These are phyloP conservation scores for Opeltia flavorubescens DNA, from an alignment of 495 filamentous ascomycete genomes.

Conservation along the genomic window DNA sequence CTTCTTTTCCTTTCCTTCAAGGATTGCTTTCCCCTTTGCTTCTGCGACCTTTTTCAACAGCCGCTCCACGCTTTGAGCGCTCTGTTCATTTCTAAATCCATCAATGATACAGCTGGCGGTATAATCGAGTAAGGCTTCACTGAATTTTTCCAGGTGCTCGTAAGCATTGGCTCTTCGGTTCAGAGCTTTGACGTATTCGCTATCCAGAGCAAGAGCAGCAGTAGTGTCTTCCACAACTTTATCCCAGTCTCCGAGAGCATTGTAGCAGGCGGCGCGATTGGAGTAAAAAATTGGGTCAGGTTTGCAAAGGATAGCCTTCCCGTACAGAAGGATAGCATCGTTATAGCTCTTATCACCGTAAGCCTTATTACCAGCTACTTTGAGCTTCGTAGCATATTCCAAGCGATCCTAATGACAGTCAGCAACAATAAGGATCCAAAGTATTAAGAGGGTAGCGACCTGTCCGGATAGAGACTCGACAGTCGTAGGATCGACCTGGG, in stretches of 20 bases:
- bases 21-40: conserved; percentile 73
- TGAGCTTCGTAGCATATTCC: conserved; percentile 76
- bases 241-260: conserved; percentile 79
- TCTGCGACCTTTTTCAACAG: conserved; percentile 96
- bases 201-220: conserved; percentile 80
- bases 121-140: conserved; percentile 90
- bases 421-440: conserved; percentile 7
- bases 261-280: conserved; percentile 95
- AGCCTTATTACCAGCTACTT: conserved; percentile 90
- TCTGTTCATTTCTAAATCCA: conserved; percentile 77
- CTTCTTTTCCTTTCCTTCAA: conserved; percentile 64
- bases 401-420: conserved; percentile 37
- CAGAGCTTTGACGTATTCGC: conserved; percentile 92
- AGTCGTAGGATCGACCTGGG: conserved; percentile 68
- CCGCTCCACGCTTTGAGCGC: conserved; percentile 79
- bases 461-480: conserved; percentile 56
- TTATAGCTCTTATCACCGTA: conserved; percentile 87
- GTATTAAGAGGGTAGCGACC: conserved; percentile 24
- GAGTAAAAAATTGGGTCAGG: conserved; percentile 97
- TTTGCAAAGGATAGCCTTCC: conserved; percentile 91
- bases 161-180: conserved; percentile 94
- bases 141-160: conserved; percentile 79
- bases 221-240: conserved; percentile 97
- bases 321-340: conserved; percentile 83
- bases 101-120: conserved; percentile 99